Conservation (phyloP, 768 basidiomycete genomes). For the Dictyophora rubrovolvata region DNA sequence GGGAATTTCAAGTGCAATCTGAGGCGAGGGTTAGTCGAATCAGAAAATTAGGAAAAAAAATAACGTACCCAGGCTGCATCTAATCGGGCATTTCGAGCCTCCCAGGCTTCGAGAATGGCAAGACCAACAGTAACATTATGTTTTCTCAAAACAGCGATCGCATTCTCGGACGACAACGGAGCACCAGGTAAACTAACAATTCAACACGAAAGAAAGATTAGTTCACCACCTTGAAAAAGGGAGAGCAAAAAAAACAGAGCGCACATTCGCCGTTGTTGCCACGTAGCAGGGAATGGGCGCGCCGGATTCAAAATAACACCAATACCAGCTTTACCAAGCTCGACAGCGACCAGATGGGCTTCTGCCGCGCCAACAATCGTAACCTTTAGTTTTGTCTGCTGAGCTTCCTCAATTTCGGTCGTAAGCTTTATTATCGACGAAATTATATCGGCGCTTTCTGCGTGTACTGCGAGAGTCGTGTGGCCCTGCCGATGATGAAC, state of each 20-base stretch:
- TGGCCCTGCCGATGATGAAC: slow-evolving; percentile 17
- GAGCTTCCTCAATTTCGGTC: slow-evolving; percentile 48
- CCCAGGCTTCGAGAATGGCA: slow-evolving; percentile 57
- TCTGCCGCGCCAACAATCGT: slow-evolving; percentile 55
- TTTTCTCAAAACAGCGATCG: slow-evolving; percentile 48
- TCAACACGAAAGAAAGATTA: background rate
- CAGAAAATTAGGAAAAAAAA: too few relatives aligned
- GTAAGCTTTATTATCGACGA: slow-evolving; percentile 60
- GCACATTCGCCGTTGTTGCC: slow-evolving; percentile 23
- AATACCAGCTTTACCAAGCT: slow-evolving; percentile 42
- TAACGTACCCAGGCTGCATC: slow-evolving; percentile 70
- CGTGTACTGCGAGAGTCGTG: slow-evolving; percentile 35
- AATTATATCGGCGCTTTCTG: slow-evolving; percentile 64
- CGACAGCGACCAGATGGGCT: slow-evolving; percentile 54
- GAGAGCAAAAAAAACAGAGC: background rate
- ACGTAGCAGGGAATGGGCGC: slow-evolving; percentile 25
- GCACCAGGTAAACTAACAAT: slow-evolving; percentile 53
- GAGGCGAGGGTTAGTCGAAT: too few relatives aligned
- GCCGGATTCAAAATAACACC: slow-evolving; percentile 29
- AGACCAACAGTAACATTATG: slow-evolving; percentile 68
- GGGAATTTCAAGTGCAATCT: slow-evolving; percentile 27
- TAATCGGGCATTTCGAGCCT: slow-evolving; percentile 66
- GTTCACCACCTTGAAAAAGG: background rate
- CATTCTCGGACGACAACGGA: slow-evolving; percentile 53
- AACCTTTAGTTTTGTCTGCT: slow-evolving; percentile 49